Conservation (phyloP, 2,329 filamentous ascomycete genomes). For the Albophoma yamanashiensis region DNA sequence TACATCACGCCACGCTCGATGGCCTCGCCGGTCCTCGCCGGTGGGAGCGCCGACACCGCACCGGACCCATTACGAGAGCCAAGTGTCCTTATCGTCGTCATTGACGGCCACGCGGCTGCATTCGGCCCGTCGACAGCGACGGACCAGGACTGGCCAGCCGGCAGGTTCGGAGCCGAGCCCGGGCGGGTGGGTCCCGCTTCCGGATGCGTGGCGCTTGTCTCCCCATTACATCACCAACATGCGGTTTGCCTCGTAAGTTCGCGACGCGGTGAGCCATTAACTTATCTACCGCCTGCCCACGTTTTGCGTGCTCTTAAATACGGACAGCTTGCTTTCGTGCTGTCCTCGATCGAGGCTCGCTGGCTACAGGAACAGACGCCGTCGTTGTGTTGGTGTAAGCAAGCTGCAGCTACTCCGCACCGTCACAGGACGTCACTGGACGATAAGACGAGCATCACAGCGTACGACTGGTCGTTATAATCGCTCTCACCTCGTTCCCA, state of each 20-base stretch:
- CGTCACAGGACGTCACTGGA: neutral
- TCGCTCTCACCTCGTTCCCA: neutral
- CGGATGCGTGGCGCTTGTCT: neutral
- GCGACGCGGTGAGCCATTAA: neutral
- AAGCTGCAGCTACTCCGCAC: neutral
- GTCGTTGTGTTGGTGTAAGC: neutral
- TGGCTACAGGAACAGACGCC: neutral
- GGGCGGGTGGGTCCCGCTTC: neutral
- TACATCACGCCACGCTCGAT: neutral
- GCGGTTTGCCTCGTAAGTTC: neutral
- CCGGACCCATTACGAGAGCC: neutral
- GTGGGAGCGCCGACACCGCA: neutral
- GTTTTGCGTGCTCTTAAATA: neutral
- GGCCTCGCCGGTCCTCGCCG: neutral
- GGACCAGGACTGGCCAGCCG: neutral
- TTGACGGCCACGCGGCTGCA: neutral
- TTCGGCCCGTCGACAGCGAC: neutral
- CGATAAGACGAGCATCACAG: neutral
- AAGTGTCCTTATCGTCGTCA: neutral
- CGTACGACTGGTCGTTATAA: neutral
- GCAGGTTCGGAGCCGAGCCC: neutral
- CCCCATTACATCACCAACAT: slow-evolving; percentile 6
- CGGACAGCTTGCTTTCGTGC: too few relatives aligned
- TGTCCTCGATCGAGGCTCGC: neutral
- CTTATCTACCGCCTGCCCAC: neutral